Evolutionary conservation across 805 yeast genomes (phyloP).

Genomic region (Cyberlindnera samutprakarnensis): DNA sequence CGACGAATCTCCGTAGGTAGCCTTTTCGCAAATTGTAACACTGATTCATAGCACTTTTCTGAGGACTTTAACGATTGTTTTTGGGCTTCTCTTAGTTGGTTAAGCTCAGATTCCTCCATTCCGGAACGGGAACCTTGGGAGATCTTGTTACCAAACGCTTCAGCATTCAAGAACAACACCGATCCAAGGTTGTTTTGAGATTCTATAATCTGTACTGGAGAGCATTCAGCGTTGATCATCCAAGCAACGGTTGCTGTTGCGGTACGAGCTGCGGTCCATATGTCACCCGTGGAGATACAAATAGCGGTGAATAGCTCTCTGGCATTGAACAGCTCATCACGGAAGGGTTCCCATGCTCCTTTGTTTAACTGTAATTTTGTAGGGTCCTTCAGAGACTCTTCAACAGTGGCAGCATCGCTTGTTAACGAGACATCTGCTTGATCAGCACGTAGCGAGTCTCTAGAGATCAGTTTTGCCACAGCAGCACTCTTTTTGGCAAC

Average conservation of each 20-base stretch:
- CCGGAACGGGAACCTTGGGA: slow-evolving; percentile 21
- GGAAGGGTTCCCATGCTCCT: slow-evolving; percentile 63
- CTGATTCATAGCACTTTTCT: slow-evolving; percentile 34
- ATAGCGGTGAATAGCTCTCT: slow-evolving; percentile 70
- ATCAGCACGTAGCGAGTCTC: slow-evolving; percentile 12
- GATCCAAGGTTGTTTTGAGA: slow-evolving; percentile 68
- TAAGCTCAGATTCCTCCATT: slow-evolving; percentile 14
- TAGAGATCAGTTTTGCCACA: slow-evolving; percentile 25
- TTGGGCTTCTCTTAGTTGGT: slow-evolving; percentile 16
- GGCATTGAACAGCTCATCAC: slow-evolving; percentile 71
- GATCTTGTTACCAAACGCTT: slow-evolving; percentile 48
- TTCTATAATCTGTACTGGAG: slow-evolving; percentile 54
- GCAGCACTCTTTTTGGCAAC: slow-evolving; percentile 36
- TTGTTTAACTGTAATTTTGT: slow-evolving; percentile 30
- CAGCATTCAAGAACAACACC: slow-evolving; percentile 59
- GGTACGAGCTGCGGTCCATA: slow-evolving; percentile 50
- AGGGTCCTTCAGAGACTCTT: background rate
- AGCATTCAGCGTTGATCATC: slow-evolving; percentile 68
- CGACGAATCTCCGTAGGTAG: slow-evolving; percentile 28
- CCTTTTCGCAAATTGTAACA: slow-evolving; percentile 34
- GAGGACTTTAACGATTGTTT: slow-evolving; percentile 28
- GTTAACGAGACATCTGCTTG: slow-evolving; percentile 6
- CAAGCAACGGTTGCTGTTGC: slow-evolving; percentile 59
- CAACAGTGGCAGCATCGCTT: background rate
- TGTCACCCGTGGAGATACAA: slow-evolving; percentile 62